Conservation (phyloP, 2,329 filamentous ascomycete species). For the Monosporascus sp. region DNA sequence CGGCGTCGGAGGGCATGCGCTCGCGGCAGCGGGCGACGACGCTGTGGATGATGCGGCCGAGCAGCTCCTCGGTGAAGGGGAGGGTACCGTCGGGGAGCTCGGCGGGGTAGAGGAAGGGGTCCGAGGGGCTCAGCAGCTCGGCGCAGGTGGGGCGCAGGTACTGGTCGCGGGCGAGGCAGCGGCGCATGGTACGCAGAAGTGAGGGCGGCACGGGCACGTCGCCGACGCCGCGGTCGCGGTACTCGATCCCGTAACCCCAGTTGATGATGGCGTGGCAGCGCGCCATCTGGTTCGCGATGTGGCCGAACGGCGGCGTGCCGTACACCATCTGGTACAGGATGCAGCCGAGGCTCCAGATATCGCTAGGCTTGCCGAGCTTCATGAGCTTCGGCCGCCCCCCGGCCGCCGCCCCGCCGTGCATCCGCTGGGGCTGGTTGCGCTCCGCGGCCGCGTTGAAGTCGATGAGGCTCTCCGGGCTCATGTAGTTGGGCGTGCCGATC, state of each 20-base stretch:
- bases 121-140: conserved; percentile 52
- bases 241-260: conserved; percentile 68
- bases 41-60: conserved; percentile 58
- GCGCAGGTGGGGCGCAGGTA: conserved; percentile 59
- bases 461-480: conserved; percentile 91
- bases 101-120: conserved; percentile 60
- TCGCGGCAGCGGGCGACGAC: conserved; percentile 55
- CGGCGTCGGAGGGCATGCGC: conserved; percentile 52
- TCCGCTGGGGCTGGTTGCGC: neutral
- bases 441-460: conserved; percentile 63
- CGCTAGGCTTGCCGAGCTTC: conserved; percentile 92
- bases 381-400: conserved; percentile 65
- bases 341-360: conserved; percentile 94
- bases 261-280: conserved; percentile 85
- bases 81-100: conserved; percentile 50
- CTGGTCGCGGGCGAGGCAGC: conserved; percentile 58
- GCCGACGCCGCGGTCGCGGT: conserved; percentile 64
- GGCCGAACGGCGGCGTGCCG: conserved; percentile 89
- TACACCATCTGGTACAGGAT: conserved; percentile 99
- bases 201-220: conserved; percentile 54
- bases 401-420: conserved; percentile 21
- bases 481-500: conserved; percentile 96
- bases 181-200: conserved; percentile 56
- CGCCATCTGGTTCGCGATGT: conserved; percentile 81
- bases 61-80: conserved; percentile 57